Conservation (phyloP, 176 grass and related monocot species). For the Carex kokanica region DNA sequence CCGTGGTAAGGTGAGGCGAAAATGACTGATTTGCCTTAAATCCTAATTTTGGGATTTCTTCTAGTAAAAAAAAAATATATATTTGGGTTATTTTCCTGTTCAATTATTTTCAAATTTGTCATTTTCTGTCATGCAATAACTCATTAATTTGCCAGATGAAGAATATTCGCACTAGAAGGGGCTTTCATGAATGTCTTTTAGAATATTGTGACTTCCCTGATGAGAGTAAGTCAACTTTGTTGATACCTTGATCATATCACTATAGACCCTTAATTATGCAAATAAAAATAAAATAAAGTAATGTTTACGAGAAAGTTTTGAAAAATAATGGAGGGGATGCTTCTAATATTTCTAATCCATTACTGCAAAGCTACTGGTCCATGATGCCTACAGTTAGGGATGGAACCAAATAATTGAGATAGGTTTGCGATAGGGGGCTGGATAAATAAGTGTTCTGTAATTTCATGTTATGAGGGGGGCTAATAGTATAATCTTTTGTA, state of each 20-base stretch:
- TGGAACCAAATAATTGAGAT: too few relatives aligned
- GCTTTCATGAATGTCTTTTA: slow-evolving; percentile 43
- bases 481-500: too few relatives aligned
- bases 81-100: neutral
- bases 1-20: slow-evolving; percentile 48
- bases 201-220: slow-evolving; percentile 65
- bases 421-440: too few relatives aligned
- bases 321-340: too few relatives aligned
- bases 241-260: neutral
- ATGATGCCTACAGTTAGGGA: neutral
- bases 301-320: too few relatives aligned
- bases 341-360: neutral
- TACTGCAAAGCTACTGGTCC: neutral
- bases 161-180: slow-evolving; percentile 21
- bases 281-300: too few relatives aligned
- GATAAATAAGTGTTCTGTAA: too few relatives aligned
- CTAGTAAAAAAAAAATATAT: neutral
- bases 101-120: neutral
- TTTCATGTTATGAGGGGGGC: too few relatives aligned
- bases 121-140: neutral
- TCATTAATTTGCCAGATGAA: slow-evolving; percentile 40
- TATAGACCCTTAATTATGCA: neutral
- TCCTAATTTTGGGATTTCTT: neutral
- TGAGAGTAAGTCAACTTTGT: slow-evolving; percentile 45
- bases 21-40: neutral